Evolutionary conservation across 768 basidiomycete genomes (phyloP).

Genomic region (Naganishia onofrii): DNA sequence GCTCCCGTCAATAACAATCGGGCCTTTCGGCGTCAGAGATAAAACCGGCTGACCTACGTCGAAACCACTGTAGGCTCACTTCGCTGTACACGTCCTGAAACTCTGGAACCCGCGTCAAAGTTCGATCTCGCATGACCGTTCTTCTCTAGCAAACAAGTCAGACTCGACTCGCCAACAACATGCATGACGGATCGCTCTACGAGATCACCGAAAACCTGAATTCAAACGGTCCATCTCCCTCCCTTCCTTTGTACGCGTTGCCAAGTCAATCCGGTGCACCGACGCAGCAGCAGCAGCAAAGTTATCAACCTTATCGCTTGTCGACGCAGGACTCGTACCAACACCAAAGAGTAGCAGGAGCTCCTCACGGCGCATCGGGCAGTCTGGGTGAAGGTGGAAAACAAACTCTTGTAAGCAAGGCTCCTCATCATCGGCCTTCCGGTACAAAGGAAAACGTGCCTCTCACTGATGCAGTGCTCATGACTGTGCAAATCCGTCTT

Average conservation of each 20-base stretch:
- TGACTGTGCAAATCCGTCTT: neutral
- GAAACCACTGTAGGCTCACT: neutral
- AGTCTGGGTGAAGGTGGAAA: neutral
- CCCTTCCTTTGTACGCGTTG: conserved; percentile 31
- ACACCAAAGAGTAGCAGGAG: neutral
- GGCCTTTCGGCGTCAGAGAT: neutral
- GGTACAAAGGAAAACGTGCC: no score
- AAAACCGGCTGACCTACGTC: neutral
- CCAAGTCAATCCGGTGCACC: conserved; percentile 7
- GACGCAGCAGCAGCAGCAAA: neutral
- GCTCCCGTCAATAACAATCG: no score
- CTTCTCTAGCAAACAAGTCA: neutral
- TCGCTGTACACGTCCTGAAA: conserved; percentile 4
- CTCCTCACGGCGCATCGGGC: neutral
- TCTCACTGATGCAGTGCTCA: neutral
- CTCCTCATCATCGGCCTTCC: neutral
- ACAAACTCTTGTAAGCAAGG: conserved; percentile 1
- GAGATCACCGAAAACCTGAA: neutral
- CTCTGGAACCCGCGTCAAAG: neutral
- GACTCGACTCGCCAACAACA: conserved; percentile 19
- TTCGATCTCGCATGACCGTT: neutral
- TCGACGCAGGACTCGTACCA: neutral
- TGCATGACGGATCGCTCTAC: conserved; percentile 19
- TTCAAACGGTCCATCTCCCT: conserved; percentile 24
- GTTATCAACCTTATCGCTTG: conserved; percentile 5